These are phyloP conservation scores for Trichosanthes truncata DNA, from an alignment of 306 rosid species.

Conservation along the genomic window DNA sequence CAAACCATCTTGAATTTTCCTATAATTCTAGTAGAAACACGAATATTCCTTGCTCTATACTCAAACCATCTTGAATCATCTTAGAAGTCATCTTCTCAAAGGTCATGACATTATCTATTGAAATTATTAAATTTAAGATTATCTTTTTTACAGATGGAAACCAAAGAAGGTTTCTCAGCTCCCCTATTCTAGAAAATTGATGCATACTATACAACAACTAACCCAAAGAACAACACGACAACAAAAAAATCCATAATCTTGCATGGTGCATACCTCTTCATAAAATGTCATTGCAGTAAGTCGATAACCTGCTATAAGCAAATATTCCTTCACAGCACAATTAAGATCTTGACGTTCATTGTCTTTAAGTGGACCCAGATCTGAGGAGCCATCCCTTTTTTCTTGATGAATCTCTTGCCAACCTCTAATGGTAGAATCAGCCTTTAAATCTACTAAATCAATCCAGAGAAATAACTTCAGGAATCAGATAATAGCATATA, in stretches of 20 bases:
- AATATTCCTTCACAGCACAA: slow-evolving; percentile 90
- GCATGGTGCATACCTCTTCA: slow-evolving; percentile 63
- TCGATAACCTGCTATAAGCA: slow-evolving; percentile 89
- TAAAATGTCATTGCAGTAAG: slow-evolving; percentile 97
- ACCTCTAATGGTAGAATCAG: slow-evolving; percentile 28
- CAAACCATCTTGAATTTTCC: background rate
- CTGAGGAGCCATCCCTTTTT: slow-evolving; percentile 37
- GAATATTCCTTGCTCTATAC: background rate
- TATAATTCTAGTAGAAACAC: background rate
- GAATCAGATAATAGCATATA: background rate
- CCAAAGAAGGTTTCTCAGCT: background rate
- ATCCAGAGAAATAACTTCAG: slow-evolving; percentile 2
- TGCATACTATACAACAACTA: background rate
- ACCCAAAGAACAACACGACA: background rate
- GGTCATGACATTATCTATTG: background rate
- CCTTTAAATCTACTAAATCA: slow-evolving; percentile 21
- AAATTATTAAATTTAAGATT: background rate
- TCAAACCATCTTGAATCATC: background rate
- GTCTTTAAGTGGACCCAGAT: slow-evolving; percentile 79
- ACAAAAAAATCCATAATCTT: background rate
- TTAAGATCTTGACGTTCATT: slow-evolving; percentile 79
- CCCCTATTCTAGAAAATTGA: background rate
- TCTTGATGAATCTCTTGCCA: slow-evolving; percentile 37
- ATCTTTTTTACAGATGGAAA: background rate
- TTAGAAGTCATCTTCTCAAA: background rate